Percentiles rank a stretch among this genome's conserved stretches.
Evolutionary conservation across 129 eudicot species (phyloP).

Genomic region (Heracleum sosnowskyi): DNA sequence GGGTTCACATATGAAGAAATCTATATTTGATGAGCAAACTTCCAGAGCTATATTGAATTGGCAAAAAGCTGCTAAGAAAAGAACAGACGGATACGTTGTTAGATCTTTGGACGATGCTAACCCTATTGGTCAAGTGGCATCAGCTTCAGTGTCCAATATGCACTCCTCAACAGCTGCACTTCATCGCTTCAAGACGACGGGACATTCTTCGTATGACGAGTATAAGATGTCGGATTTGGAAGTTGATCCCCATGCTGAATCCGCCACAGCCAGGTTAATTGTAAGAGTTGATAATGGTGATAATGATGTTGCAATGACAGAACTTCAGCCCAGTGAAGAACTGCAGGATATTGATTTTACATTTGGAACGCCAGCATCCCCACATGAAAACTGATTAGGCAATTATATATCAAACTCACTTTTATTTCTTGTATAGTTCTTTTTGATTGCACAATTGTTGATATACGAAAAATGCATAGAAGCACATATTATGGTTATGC

Average conservation of each 20-base stretch:
- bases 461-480: not conserved
- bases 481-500: not conserved
- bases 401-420: not conserved
- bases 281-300: conserved; percentile 29
- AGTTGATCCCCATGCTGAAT: conserved; percentile 37
- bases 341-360: conserved; percentile 46
- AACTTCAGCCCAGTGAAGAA: conserved; percentile 19
- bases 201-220: conserved; percentile 37
- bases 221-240: conserved; percentile 39
- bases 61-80: conserved; percentile 50
- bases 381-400: conserved; percentile 12
- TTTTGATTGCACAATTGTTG: not conserved
- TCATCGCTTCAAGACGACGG: conserved; percentile 65
- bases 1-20: conserved; percentile 76
- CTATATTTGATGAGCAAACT: conserved; percentile 84
- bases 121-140: conserved; percentile 33
- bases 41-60: conserved; percentile 57
- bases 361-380: conserved; percentile 41
- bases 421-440: not conserved
- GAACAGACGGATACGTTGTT: not conserved
- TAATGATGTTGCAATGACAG: conserved; percentile 19
- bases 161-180: conserved; percentile 26
- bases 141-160: conserved; percentile 17
- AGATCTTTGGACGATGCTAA: conserved; percentile 19
- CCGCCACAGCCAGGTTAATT: conserved; percentile 31